Evolutionary conservation across 1,139 yeast species (phyloP).

Genomic region (Magnusiomyces paraingens): DNA sequence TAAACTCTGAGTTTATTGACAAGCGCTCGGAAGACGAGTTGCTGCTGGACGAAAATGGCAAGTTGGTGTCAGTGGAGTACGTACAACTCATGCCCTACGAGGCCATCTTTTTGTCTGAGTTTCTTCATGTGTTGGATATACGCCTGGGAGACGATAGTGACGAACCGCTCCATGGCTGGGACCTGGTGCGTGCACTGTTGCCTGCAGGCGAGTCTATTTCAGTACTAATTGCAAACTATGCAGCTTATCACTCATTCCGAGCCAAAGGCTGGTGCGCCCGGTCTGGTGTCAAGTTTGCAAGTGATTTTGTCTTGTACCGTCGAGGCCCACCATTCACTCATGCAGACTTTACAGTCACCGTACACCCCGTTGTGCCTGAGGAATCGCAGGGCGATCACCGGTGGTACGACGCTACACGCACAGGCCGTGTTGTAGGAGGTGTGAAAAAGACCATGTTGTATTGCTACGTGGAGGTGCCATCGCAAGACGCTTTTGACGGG

Average conservation of each 20-base stretch:
- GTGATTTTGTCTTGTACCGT: slow-evolving; percentile 71
- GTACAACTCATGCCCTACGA: slow-evolving; percentile 75
- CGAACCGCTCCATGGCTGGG: slow-evolving; percentile 15
- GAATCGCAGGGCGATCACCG: slow-evolving; percentile 64
- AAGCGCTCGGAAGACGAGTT: slow-evolving; percentile 21
- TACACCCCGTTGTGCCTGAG: slow-evolving; percentile 41
- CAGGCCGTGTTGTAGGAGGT: slow-evolving; percentile 77
- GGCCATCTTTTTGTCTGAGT: slow-evolving; percentile 56
- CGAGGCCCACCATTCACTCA: slow-evolving; percentile 95
- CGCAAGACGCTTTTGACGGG: not conserved
- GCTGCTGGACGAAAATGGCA: slow-evolving; percentile 35
- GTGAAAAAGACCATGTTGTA: slow-evolving; percentile 75
- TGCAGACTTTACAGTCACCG: slow-evolving; percentile 70
- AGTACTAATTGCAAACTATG: slow-evolving; percentile 42
- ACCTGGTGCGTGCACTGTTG: slow-evolving; percentile 14
- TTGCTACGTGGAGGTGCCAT: slow-evolving; percentile 55
- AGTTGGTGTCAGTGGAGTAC: slow-evolving; percentile 48
- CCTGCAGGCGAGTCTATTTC: slow-evolving; percentile 11
- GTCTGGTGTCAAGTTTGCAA: slow-evolving; percentile 86
- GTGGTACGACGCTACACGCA: slow-evolving; percentile 61
- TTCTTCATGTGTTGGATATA: slow-evolving; percentile 39
- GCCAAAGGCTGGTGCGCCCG: slow-evolving; percentile 94
- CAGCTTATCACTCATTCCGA: slow-evolving; percentile 79
- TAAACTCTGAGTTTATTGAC: slow-evolving; percentile 12
- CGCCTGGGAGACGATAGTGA: slow-evolving; percentile 2